Conservation (phyloP, 768 basidiomycete genomes). For the Butyriboletus loyo region DNA sequence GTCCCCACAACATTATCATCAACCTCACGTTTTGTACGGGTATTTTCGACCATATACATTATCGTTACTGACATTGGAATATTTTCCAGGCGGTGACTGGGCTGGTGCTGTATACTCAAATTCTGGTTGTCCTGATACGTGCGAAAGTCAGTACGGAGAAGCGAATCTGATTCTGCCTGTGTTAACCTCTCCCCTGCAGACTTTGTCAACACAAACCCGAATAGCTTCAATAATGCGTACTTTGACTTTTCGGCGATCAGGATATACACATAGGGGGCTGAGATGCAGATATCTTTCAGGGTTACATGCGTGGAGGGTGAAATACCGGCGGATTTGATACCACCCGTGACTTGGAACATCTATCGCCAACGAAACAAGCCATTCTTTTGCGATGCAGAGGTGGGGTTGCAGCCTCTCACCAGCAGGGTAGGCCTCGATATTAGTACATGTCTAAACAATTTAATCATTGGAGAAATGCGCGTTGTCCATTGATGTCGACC, state of each 20-base stretch:
- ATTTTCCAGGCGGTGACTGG: constrained; percentile 51
- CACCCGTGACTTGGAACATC: not conserved
- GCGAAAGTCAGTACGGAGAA: constrained; percentile 42
- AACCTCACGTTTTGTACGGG: constrained; percentile 60
- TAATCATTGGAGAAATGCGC: not conserved
- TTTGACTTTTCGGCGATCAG: constrained; percentile 66
- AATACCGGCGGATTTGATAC: constrained; percentile 9
- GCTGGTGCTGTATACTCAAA: constrained; percentile 45
- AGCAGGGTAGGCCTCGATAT: not conserved
- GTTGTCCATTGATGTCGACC: not conserved
- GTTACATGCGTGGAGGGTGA: not conserved
- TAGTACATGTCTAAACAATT: not conserved
- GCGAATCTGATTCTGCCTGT: not conserved
- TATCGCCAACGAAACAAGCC: not conserved
- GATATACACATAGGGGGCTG: constrained; percentile 39
- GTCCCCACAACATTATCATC: constrained; percentile 35
- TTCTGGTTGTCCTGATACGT: constrained; percentile 54
- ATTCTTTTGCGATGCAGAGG: not conserved
- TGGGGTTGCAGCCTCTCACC: too few relatives aligned
- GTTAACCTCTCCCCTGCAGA: constrained; percentile 33
- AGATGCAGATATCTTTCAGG: not conserved
- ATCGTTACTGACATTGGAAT: not conserved
- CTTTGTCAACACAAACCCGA: constrained; percentile 44
- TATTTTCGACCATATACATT: not conserved
- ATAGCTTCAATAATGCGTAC: constrained; percentile 64